A percentile compares a stretch with the other conserved stretches of the same genome.
These are phyloP conservation scores for Geosmithia putterillii DNA, from an alignment of 2,329 filamentous ascomycete genomes.

Conservation along the genomic window DNA sequence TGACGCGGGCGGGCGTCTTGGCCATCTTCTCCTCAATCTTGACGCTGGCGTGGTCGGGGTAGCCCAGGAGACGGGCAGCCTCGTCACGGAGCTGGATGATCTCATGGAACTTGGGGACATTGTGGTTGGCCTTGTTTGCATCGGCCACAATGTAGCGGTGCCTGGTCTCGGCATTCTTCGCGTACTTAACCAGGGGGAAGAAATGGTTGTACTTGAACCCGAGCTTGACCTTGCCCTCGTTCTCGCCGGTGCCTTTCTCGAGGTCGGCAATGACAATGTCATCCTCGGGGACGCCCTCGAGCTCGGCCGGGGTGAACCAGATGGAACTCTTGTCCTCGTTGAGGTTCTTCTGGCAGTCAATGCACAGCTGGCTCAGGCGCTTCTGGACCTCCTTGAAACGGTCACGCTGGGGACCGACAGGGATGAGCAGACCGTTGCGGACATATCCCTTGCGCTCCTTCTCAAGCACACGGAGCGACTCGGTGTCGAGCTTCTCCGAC, in stretches of 20 bases:
- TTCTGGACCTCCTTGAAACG: slow-evolving; percentile 83
- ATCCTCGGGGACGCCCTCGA: slow-evolving; percentile 64
- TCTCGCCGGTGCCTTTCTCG: slow-evolving; percentile 60
- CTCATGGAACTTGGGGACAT: slow-evolving; percentile 63
- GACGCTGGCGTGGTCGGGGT: slow-evolving; percentile 64
- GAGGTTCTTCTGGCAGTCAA: slow-evolving; percentile 66
- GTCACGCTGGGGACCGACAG: slow-evolving; percentile 57
- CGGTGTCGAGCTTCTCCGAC: slow-evolving; percentile 46
- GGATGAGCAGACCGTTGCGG: slow-evolving; percentile 61
- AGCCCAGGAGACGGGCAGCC: slow-evolving; percentile 64
- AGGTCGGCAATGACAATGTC: slow-evolving; percentile 49
- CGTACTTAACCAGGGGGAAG: slow-evolving; percentile 69
- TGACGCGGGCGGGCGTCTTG: slow-evolving; percentile 59
- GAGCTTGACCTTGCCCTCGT: slow-evolving; percentile 62
- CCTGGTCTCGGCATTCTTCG: slow-evolving; percentile 55
- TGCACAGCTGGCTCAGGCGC: slow-evolving; percentile 59
- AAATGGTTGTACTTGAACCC: slow-evolving; percentile 78
- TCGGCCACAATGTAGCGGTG: slow-evolving; percentile 60
- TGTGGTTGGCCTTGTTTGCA: slow-evolving; percentile 70
- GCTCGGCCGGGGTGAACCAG: slow-evolving; percentile 63
- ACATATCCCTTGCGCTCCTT: slow-evolving; percentile 71
- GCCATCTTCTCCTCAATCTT: slow-evolving; percentile 79
- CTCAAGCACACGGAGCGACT: slow-evolving; percentile 61
- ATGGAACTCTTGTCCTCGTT: slow-evolving; percentile 75
- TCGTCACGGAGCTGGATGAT: slow-evolving; percentile 66